Evolutionary conservation across 106 monocot genomes (phyloP).

Genomic region (Phalaenopsis aphrodite): DNA sequence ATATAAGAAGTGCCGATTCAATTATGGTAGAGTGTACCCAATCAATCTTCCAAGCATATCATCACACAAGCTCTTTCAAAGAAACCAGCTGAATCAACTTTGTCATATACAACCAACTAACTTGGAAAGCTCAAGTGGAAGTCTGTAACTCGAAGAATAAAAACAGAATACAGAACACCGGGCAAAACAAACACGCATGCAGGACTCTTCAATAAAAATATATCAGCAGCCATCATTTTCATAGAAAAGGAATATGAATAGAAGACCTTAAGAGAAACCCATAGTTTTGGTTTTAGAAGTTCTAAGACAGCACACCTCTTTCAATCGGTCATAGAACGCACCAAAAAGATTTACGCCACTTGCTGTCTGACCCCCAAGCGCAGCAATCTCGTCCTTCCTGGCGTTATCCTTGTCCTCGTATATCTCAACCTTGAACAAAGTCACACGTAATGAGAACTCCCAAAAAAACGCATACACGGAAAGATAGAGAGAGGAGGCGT

Average conservation of each 20-base stretch:
- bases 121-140: too few relatives aligned
- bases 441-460: background rate
- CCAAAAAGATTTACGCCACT: conserved; percentile 49
- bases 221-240: too few relatives aligned
- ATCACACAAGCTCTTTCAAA: too few relatives aligned
- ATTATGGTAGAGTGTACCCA: too few relatives aligned
- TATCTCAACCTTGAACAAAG: conserved; percentile 46
- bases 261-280: background rate
- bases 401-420: conserved; percentile 88
- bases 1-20: too few relatives aligned
- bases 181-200: too few relatives aligned
- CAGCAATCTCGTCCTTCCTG: conserved; percentile 85
- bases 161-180: too few relatives aligned
- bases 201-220: too few relatives aligned
- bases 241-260: background rate
- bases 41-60: too few relatives aligned
- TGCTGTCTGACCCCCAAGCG: conserved; percentile 61
- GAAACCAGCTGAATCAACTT: too few relatives aligned
- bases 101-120: too few relatives aligned
- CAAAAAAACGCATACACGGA: background rate
- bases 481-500: background rate
- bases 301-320: conserved; percentile 46
- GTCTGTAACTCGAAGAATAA: too few relatives aligned
- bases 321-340: conserved; percentile 78
- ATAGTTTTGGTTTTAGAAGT: background rate